Conservation (phyloP, 495 filamentous ascomycete genomes). For the Aspergillus indologenus region DNA sequence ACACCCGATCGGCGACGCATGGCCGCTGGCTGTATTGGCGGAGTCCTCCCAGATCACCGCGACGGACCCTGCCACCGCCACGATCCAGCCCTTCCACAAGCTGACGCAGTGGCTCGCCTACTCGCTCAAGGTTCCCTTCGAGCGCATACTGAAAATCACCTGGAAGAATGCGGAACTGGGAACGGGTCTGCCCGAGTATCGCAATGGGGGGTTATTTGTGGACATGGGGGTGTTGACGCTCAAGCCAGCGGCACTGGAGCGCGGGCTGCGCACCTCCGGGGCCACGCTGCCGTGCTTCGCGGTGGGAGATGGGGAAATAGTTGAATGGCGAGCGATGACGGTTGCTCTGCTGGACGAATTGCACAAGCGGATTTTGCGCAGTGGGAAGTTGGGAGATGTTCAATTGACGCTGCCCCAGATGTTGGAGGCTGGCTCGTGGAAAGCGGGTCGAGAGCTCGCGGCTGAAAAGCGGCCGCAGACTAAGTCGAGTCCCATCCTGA, state of each 20-base stretch:
- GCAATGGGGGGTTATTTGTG: conserved; percentile 82
- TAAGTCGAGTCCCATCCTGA: conserved; percentile 44
- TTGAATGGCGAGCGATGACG: conserved; percentile 67
- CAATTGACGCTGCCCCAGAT: conserved; percentile 72
- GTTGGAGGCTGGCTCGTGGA: conserved; percentile 86
- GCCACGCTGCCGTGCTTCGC: conserved; percentile 76
- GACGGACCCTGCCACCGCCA: conserved; percentile 13
- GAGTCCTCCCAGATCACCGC: conserved; percentile 8
- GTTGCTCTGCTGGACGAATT: conserved; percentile 81
- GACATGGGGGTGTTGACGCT: conserved; percentile 77
- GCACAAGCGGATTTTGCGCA: conserved; percentile 58
- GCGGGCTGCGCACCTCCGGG: conserved; percentile 39
- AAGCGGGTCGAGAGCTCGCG: conserved; percentile 41
- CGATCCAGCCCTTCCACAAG: conserved; percentile 69
- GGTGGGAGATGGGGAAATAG: conserved; percentile 34
- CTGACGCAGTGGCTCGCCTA: conserved; percentile 88
- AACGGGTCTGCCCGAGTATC: conserved; percentile 83
- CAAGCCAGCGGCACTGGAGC: conserved; percentile 61
- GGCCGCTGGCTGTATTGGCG: conserved; percentile 41
- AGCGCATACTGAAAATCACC: conserved; percentile 67
- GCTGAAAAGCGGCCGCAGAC: conserved; percentile 38
- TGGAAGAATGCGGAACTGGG: conserved; percentile 75
- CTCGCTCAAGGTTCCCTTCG: conserved; percentile 85
- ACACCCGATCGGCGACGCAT: conserved; percentile 55
- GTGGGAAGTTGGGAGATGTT: conserved; percentile 48